Base-by-base conservation (phyloP, 2,329 filamentous ascomycete species). In the Chaetomiaceae sp. region DNA sequence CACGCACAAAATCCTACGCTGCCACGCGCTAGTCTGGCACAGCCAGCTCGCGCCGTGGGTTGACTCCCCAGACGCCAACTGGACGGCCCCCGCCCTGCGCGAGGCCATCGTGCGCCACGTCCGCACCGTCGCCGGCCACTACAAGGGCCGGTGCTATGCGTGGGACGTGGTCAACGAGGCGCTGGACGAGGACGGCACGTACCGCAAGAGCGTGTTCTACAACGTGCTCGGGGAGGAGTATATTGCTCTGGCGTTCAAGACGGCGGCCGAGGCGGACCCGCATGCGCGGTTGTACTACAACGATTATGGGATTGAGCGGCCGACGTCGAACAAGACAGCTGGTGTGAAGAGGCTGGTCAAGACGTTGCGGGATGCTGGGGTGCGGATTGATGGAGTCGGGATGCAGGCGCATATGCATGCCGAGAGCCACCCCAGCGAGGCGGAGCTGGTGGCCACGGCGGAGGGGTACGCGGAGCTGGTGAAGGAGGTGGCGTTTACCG, bases 91-190 rank as follows among this genome's bases (percentile, higher is more conserved):
- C 0, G 76, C 75, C 14, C 68, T 85, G 3, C 70, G 70, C 14
- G 66, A 65, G 1, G 73, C 75, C 8, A 66, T 84, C 57, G 68
- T 76, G 57, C 73, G 73, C 52, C 78, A 82, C 61, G 72, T 82
- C 50, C 73, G 71, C 30, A 65, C 70, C 51, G 72, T 72, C 16
- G 70, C 71, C 5, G 64, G 60, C 14, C 68, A 78, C 60, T 79
- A 72, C 64, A 70, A 70, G 54, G 71, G 73, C 39, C 66, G 70
- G 40, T 78, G 77, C 62, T 73, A 74, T 58, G 70, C 71, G n/a
- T 82, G 77, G 77, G 77, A 81, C 52, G 77, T 81, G 2, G 71
- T 79, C 13, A 81, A 81, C 58, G 77, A 82, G 65, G 75, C 74
- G 9, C 70, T 81, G 50, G 73, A 79, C 48, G 78, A 81, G 51